Base-by-base conservation (phyloP, 2,329 filamentous ascomycete species). In the Cordyceps militaris region DNA sequence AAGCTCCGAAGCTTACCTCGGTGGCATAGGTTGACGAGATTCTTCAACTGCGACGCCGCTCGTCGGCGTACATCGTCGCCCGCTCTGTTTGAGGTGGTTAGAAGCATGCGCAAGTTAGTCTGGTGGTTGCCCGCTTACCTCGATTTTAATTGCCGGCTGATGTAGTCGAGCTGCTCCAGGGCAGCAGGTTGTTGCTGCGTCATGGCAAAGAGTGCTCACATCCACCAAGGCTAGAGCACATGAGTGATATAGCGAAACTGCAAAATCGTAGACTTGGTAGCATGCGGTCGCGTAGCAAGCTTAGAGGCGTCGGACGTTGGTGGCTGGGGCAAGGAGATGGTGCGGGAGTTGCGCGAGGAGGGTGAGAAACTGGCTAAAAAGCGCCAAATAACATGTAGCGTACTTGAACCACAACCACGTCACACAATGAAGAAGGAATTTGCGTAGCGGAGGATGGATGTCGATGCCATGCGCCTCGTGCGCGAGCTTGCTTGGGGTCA, bases 141-240 rank as follows among this genome's bases (percentile, higher is more conserved):
- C 60, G 80, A 82, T 63, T 76, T 78, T 34, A 84, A 73, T 61
- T 82, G 81, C 61, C 79, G 78, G 14, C 77, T 75, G 61, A 83
- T 75, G 56, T 74, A 72, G 57, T 84, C 81, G 56, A 83, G 76
- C 63, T 76, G 76, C 70, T 81, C 78, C 58, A 83, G 73, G 64
- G 80, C 79, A 67, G 81, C 72, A 66, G 78, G 76, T 64, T 79
- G 74, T 67, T 77, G 77, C 64, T 73, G 71, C 64, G 72, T 70
- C 72, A 74, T 74, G 59, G 54, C 70, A 64, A 64, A 66, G 19
- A 23, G 4, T 21, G 16, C 21, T 44, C 8, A 46, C 19, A 36
- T 38, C 42, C 9, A 3, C n/a, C n/a, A n/a, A n/a, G n/a, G n/a
- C n/a, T 13, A 9, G 7, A 51, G 47, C 55, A 16, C 28, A 24